phyloP scores from a whole-genome alignment of 306 rosid genomes.

The Rosa multiflora region DNA sequence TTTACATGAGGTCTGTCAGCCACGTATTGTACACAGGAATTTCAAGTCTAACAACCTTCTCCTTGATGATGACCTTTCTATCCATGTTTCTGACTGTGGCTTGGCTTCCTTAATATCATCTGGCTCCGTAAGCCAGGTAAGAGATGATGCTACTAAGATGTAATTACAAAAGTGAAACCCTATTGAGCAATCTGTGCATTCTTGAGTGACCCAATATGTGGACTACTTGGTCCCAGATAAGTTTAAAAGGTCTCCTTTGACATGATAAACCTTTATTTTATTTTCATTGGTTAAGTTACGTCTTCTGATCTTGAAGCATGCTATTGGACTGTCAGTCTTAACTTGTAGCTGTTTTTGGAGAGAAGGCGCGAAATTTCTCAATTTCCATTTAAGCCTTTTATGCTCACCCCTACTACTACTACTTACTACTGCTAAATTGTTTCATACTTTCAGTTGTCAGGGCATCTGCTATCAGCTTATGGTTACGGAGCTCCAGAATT shows the following conservation, averaged over 20 bases:
- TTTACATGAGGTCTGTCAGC: conserved; percentile 86
- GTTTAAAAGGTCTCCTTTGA: not conserved
- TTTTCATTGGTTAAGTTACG: not conserved
- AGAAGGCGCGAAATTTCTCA: not conserved
- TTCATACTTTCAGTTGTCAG: conserved; percentile 69
- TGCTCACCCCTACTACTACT: not conserved
- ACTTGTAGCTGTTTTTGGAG: too few species aligned
- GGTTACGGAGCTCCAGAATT: conserved; percentile 99
- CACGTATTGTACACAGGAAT: conserved; percentile 82
- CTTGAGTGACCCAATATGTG: not conserved
- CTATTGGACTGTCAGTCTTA: not conserved
- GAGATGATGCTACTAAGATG: conserved; percentile 5
- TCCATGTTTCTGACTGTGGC: conserved; percentile 89
- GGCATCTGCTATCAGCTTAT: conserved; percentile 64
- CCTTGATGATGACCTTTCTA: conserved; percentile 77
- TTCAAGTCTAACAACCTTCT: conserved; percentile 92
- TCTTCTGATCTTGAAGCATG: conserved; percentile 2
- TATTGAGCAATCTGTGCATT: not conserved
- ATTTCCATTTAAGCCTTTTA: not conserved
- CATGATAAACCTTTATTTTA: not conserved
- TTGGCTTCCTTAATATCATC: conserved; percentile 86
- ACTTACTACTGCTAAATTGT: conserved; percentile 9
- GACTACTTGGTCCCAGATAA: not conserved
- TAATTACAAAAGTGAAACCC: not conserved
- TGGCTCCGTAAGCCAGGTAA: conserved; percentile 94